phyloP scores from a whole-genome alignment of 169 alveolate species.

The Cryptosporidium tyzzeri region DNA sequence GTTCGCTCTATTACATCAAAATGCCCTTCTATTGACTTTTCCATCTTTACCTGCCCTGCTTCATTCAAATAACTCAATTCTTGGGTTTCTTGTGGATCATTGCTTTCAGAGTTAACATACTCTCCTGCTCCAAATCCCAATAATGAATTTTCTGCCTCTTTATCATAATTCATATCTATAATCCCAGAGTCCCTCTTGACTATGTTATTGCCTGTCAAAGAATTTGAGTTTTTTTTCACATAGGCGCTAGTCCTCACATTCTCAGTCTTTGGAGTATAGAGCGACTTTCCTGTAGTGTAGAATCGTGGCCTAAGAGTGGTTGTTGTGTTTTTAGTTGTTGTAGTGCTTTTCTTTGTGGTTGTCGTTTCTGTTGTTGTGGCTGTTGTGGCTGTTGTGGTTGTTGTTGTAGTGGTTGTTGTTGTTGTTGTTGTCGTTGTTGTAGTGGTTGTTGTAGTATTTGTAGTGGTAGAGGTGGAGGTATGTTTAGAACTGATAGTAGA shows the following conservation, averaged over 20 bases:
- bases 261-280: conserved; percentile 4
- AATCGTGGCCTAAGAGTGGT: not conserved
- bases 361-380: not conserved
- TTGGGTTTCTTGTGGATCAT: not conserved
- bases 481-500: not conserved
- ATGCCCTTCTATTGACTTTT: conserved; percentile 1
- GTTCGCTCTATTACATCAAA: not conserved
- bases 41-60: not conserved
- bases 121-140: conserved; percentile 74
- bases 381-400: not conserved
- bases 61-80: not conserved
- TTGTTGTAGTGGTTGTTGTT: not conserved
- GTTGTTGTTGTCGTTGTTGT: conserved; percentile 38
- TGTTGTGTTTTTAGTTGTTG: not conserved
- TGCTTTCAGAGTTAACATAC: not conserved
- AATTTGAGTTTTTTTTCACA: conserved; percentile 12
- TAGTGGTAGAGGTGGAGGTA: not conserved
- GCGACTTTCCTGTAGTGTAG: not conserved
- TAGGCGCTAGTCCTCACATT: conserved; percentile 52
- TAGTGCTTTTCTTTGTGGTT: not conserved
- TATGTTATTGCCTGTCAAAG: not conserved
- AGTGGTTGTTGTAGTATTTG: not conserved
- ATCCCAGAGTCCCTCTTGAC: not conserved
- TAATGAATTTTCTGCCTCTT: conserved; percentile 33
- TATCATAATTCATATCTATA: not conserved